Evolutionary conservation across 371 early-diverging fungal genomes (phyloP).

Genomic region (Rhizomucor pusillus): DNA sequence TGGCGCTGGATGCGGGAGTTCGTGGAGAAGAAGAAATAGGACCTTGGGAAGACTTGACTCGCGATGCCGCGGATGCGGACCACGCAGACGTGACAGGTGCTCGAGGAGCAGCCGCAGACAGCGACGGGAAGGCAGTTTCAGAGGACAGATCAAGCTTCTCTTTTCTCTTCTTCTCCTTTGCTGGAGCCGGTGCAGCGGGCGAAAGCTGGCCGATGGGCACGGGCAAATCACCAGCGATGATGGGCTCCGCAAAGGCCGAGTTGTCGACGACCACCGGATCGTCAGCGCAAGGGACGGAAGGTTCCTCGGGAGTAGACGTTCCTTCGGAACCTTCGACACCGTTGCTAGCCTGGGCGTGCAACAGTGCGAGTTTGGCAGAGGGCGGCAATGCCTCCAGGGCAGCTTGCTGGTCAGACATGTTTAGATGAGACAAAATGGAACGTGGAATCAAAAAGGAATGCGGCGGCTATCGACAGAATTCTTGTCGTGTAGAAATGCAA

Average conservation of each 20-base stretch:
- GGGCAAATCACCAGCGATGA: constrained; percentile 47
- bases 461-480: constrained; percentile 2
- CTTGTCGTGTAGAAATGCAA: background rate
- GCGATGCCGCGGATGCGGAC: constrained; percentile 48
- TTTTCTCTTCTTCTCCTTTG: constrained; percentile 27
- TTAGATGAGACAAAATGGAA: constrained; percentile 5
- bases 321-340: constrained; percentile 1
- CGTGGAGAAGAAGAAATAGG: constrained; percentile 10
- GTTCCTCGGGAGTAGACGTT: constrained; percentile 18
- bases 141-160: constrained; percentile 55
- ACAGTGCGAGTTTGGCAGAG: constrained; percentile 45
- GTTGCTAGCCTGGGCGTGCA: constrained; percentile 42
- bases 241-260: constrained; percentile 36
- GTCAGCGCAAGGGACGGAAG: constrained; percentile 40
- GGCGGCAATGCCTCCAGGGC: constrained; percentile 38
- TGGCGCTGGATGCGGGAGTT: constrained; percentile 4
- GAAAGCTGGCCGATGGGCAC: constrained; percentile 36
- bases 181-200: constrained; percentile 12
- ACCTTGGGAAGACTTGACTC: constrained; percentile 37
- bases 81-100: constrained; percentile 43
- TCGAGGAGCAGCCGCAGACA: constrained; percentile 56
- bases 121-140: constrained; percentile 69
- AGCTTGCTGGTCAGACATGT: constrained; percentile 23
- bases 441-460: constrained; percentile 2
- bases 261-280: constrained; percentile 43